phyloP scores from a whole-genome alignment of 2,329 filamentous ascomycete species.

The Neonectria ditissima region DNA sequence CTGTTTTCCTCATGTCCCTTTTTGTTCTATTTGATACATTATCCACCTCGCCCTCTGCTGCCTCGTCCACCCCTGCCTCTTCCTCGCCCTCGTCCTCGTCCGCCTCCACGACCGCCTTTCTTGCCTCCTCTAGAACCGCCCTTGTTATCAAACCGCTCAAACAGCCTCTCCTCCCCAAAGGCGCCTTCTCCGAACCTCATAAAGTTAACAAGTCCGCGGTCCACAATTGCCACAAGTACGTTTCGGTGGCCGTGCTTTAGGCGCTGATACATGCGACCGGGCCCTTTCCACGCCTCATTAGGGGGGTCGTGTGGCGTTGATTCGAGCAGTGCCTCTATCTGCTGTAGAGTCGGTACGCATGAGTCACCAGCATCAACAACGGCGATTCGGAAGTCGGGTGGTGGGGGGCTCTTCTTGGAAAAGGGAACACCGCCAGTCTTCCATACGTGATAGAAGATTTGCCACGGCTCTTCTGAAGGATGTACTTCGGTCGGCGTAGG shows the following conservation, averaged over 20 bases:
- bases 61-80: slow-evolving; percentile 44
- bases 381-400: slow-evolving; percentile 86
- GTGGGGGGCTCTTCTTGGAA: slow-evolving; percentile 81
- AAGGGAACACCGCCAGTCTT: slow-evolving; percentile 73
- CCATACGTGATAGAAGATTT: slow-evolving; percentile 84
- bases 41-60: slow-evolving; percentile 41
- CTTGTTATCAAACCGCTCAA: slow-evolving; percentile 65
- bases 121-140: slow-evolving; percentile 54
- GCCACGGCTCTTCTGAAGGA: slow-evolving; percentile 67
- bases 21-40: slow-evolving; percentile 33
- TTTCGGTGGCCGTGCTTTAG: slow-evolving; percentile 88
- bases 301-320: slow-evolving; percentile 78
- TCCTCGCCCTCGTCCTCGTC: slow-evolving; percentile 50
- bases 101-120: slow-evolving; percentile 58
- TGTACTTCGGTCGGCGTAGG: slow-evolving; percentile 43
- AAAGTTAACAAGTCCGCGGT: slow-evolving; percentile 91
- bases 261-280: slow-evolving; percentile 75
- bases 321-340: slow-evolving; percentile 78
- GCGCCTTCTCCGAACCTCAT: slow-evolving; percentile 82
- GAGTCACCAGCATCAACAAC: slow-evolving; percentile 82
- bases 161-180: slow-evolving; percentile 81
- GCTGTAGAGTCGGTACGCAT: slow-evolving; percentile 76
- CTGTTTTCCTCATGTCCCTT: slow-evolving; percentile 21
- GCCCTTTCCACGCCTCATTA: slow-evolving; percentile 49
- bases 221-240: slow-evolving; percentile 88